Conservation (phyloP, 1,284 basidiomycete species). For the Mycosarcoma maydis region DNA sequence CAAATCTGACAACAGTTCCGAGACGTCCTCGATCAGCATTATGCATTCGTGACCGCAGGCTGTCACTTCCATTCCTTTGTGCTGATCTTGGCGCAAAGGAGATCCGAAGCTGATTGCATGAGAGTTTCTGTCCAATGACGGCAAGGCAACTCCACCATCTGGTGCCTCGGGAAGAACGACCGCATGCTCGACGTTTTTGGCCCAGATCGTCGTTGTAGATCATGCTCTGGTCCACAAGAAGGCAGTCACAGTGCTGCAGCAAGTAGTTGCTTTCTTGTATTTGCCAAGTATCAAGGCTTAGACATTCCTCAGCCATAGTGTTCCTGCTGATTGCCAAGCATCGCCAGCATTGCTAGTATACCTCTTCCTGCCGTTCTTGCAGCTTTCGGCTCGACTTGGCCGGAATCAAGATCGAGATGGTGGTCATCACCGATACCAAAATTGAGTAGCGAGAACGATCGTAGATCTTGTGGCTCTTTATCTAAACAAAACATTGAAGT, state of each 20-base stretch:
- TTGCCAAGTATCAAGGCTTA: too few species aligned
- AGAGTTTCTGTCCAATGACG: too few species aligned
- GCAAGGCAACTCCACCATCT: too few species aligned
- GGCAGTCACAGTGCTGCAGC: not conserved
- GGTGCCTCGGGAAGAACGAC: too few species aligned
- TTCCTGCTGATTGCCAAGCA: not conserved
- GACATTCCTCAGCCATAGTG: not conserved
- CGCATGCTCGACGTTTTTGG: not conserved
- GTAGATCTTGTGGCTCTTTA: not conserved
- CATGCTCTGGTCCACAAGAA: not conserved
- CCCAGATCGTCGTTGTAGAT: not conserved
- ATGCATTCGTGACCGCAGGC: too few species aligned
- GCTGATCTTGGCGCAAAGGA: too few species aligned
- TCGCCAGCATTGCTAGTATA: not conserved
- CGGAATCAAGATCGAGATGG: not conserved
- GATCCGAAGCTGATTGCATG: too few species aligned
- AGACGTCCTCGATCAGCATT: too few species aligned
- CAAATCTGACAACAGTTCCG: too few species aligned
- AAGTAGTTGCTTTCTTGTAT: too few species aligned
- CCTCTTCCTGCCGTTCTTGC: not conserved
- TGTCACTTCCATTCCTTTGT: too few species aligned
- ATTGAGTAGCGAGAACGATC: not conserved
- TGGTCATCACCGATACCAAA: not conserved
- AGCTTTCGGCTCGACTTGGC: not conserved
- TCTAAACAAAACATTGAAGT: too few species aligned